These are phyloP conservation scores for Leccinum disarticulatum DNA, from an alignment of 768 basidiomycete genomes.

Conservation along the genomic window DNA sequence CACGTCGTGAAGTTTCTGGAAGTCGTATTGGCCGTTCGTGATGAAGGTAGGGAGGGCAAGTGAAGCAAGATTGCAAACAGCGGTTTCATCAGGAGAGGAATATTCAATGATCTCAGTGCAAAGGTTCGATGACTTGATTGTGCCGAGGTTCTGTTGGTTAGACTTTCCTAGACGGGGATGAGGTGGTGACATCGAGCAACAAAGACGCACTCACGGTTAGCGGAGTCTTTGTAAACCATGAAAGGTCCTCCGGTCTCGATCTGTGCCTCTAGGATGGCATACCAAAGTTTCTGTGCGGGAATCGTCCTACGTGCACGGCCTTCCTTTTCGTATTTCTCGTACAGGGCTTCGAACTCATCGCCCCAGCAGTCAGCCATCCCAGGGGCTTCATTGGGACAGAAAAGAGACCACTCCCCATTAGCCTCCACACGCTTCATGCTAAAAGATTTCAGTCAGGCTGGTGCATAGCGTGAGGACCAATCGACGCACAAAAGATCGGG, in stretches of 20 bases:
- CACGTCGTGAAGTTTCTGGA: slow-evolving; percentile 92
- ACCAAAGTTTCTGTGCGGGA: slow-evolving; percentile 98
- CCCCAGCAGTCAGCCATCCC: slow-evolving; percentile 86
- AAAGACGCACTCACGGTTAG: slow-evolving; percentile 64
- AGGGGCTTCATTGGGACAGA: slow-evolving; percentile 97
- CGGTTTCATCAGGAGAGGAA: slow-evolving; percentile 94
- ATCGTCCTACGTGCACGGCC: slow-evolving; percentile 82
- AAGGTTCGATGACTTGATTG: slow-evolving; percentile 98
- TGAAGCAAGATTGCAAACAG: slow-evolving; percentile 98
- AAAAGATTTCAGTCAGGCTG: neutral
- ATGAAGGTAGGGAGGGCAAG: slow-evolving; percentile 94
- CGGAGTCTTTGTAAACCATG: slow-evolving; percentile 98
- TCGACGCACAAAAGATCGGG: slow-evolving; percentile 85
- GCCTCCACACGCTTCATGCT: slow-evolving; percentile 97
- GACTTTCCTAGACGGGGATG: slow-evolving; percentile 70
- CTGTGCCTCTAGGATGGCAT: slow-evolving; percentile 93
- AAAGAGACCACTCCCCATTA: slow-evolving; percentile 89
- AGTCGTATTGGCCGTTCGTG: slow-evolving; percentile 80
- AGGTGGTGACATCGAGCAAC: neutral
- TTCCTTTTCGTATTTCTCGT: slow-evolving; percentile 85
- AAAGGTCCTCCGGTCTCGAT: slow-evolving; percentile 99
- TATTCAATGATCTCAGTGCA: slow-evolving; percentile 99
- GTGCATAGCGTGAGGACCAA: neutral
- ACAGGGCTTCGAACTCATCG: slow-evolving; percentile 85
- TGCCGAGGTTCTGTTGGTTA: slow-evolving; percentile 97